Evolutionary conservation across 139 green algal genomes (phyloP).

Genomic region (Pseudopediastrum boryanum): DNA sequence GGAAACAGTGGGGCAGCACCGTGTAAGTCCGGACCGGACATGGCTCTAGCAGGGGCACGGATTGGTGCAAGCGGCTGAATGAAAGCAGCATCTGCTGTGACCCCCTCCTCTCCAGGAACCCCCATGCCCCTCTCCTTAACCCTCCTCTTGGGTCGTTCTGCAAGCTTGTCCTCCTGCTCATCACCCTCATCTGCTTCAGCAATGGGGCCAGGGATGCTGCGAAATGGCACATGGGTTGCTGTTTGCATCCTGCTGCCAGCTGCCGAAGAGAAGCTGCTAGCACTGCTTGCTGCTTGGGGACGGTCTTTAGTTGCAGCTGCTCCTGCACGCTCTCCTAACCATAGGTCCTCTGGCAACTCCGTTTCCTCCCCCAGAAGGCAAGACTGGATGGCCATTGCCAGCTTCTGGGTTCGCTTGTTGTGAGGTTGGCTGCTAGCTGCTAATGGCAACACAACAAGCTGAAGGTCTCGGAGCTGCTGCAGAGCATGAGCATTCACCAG

Average conservation of each 20-base stretch:
- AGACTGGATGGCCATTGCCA: constrained; percentile 1
- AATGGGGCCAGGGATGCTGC: background rate
- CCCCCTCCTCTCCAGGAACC: too few species aligned
- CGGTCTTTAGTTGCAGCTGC: background rate
- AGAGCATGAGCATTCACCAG: constrained; percentile 17
- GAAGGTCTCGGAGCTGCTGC: constrained; percentile 24
- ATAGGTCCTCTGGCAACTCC: background rate
- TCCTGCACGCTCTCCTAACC: background rate
- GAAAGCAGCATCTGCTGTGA: too few species aligned
- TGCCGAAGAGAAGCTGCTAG: background rate
- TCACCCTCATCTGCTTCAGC: background rate
- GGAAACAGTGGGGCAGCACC: background rate
- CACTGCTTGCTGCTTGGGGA: constrained; percentile 8
- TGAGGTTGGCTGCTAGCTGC: constrained; percentile 5
- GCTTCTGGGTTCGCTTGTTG: constrained; percentile 7
- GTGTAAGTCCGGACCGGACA: constrained; percentile 4
- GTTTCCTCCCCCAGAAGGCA: background rate
- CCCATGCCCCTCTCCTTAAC: constrained; percentile 1
- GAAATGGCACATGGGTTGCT: too few species aligned
- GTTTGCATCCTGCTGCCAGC: background rate
- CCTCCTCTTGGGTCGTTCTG: background rate
- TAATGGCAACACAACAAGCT: background rate
- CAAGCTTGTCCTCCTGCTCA: background rate
- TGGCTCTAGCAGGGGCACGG: background rate
- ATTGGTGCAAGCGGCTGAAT: background rate